phyloP scores from a whole-genome alignment of 768 basidiomycete genomes.

The Mycena maculata region DNA sequence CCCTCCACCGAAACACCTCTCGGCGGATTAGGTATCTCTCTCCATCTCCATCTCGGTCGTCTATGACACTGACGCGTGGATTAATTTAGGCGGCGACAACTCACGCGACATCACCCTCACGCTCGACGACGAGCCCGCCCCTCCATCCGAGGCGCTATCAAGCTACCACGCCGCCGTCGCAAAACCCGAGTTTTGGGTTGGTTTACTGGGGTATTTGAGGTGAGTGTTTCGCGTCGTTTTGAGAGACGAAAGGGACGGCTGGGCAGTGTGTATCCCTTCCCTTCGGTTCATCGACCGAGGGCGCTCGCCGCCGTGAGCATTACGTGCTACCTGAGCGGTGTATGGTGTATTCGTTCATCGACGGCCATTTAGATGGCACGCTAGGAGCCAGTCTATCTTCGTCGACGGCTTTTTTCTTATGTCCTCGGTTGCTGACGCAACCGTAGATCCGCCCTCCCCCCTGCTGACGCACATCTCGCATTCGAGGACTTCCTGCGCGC shows the following conservation, averaged over 20 bases:
- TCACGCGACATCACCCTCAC: slow-evolving; percentile 76
- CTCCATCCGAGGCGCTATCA: slow-evolving; percentile 58
- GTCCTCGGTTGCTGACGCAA: no score
- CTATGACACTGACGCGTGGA: no score
- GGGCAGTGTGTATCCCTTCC: no score
- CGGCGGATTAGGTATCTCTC: slow-evolving; percentile 37
- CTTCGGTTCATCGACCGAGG: no score
- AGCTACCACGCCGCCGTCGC: slow-evolving; percentile 78
- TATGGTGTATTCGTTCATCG: no score
- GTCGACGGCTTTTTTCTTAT: no score
- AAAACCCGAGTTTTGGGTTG: slow-evolving; percentile 84
- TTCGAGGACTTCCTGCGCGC: slow-evolving; percentile 91
- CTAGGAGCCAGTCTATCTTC: no score
- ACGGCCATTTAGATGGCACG: no score
- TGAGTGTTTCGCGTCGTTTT: slow-evolving; percentile 45
- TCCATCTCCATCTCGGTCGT: no score
- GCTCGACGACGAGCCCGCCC: slow-evolving; percentile 63
- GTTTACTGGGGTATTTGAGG: slow-evolving; percentile 73
- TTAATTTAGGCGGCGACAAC: slow-evolving; percentile 40
- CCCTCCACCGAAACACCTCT: slow-evolving; percentile 59
- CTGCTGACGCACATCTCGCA: slow-evolving; percentile 72
- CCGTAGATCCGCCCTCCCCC: slow-evolving; percentile 18
- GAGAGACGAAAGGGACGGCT: no score
- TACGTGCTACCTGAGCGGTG: no score
- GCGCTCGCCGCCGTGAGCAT: no score